Evolutionary conservation across 176 grass and related monocot species (phyloP), one percentile per base, ranked within the genome.

Genomic region (Chrysopogon serrulatus): DNA sequence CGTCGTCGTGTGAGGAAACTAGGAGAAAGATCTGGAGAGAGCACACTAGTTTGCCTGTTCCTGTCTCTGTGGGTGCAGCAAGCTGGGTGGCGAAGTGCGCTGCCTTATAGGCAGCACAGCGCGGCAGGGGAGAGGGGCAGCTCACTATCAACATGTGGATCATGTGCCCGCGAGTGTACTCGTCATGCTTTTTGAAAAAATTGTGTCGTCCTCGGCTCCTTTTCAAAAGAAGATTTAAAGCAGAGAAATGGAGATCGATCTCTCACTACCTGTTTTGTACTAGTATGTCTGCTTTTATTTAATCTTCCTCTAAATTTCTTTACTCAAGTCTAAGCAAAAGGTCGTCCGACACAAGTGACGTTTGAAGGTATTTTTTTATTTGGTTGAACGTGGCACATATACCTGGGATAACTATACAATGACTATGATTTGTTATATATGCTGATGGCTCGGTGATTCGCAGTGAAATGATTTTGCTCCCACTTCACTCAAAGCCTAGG

Each of bases 91-190:
- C 63, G 1, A 35, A 24, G 56, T 57, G 37, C 41, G 68, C 68
- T 63, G 56, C 30, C 81, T 83, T 83, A 83, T 74, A 83, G 19
- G 40, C 51, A 63, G 80, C 27, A 31, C 61, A 64, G 12, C 13
- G 27, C 45, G 15, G 1, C 15, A 30, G 5, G 56, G 35, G 24
- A 6, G 53, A 19, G 54, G 5, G 8, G 54, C 75, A 30, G 54
- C 74, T 61, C 74, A 77, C 54, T 53, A 59, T 77, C 41, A 65
- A 37, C 83, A 78, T 61, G 74, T 85, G 73, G 36, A 85, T 85
- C 74, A 85, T 85, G 74, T 43, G 72, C 13, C 32, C 73, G 28
- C 0, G 26, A 31, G 64, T 45, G 73, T 56, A 84, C 33, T 76
- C 48, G 60, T 84, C 31, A 36, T 66, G 61, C 45, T 34, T 59